Base-by-base conservation (phyloP, 2,329 filamentous ascomycete species). In the Aspergillus sp. region DNA sequence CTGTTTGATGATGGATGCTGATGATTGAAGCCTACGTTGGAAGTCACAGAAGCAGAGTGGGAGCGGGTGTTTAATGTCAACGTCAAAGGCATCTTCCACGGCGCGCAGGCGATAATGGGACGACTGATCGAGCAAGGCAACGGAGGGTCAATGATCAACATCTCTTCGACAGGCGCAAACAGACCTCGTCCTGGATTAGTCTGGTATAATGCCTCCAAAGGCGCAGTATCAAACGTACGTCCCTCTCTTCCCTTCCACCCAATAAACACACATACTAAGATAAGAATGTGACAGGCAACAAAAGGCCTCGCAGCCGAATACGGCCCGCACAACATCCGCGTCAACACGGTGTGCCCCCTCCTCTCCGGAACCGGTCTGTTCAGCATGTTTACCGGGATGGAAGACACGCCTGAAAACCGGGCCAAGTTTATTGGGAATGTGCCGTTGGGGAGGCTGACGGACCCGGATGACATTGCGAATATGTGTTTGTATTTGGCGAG, bases 221-320 rank as follows among this genome's bases (percentile, higher is more conserved):
- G 61, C 2, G 69, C 69, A 12, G 68, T 72, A 27, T 65, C 67
- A 9, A 72, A 72, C 50, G 69, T 70, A 43, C 39, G 62, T 52
- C 10, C 7, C 31, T 29, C 19, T 30, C 33, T 28, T 31, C 12
- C 27, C 26, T 11, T 39, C 13, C 32, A 44, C 6, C n/a, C 29
- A n/a, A 34, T 33, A 26, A 7, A 28, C 27, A 6, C 4, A n/a
- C 1, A 39, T 13, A 26, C 35, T 42, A 6, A 33, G 13, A 7
- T 42, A 7, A 33, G 26, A 7, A 26, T n/a, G 29, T 60, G 56
- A n/a, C 42, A 78, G 68, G 80, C 78, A 7, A 83, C 79, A 3
- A 83, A 81, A 65, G 77, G 77, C 8, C 73, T 90, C 51, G 86
- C 85, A 1, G 81, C 85, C 1, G 86, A 90, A 62, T 90, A 85